A percentile compares a stretch with the other conserved stretches of the same genome.
These are phyloP conservation scores for Yamadazyma tumulicola DNA, from an alignment of 805 yeast species.

Conservation along the genomic window DNA sequence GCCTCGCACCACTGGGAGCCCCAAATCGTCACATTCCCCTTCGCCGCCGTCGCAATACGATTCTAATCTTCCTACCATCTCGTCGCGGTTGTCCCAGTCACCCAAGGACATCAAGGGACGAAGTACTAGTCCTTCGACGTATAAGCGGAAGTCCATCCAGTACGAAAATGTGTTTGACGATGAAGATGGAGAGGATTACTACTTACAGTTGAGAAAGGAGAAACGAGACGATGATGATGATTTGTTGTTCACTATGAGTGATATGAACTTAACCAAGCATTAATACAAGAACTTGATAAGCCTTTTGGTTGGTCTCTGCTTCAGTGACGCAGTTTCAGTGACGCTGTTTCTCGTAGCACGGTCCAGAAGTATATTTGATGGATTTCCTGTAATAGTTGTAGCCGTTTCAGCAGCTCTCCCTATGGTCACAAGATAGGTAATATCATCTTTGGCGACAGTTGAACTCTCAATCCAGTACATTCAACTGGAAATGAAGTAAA, in stretches of 20 bases:
- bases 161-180: constrained; percentile 43
- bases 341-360: too few species aligned
- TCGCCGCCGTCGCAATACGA: constrained; percentile 7
- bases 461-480: too few species aligned
- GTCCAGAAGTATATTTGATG: too few species aligned
- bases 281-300: constrained; percentile 5
- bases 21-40: constrained; percentile 21
- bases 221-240: constrained; percentile 52
- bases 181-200: constrained; percentile 44
- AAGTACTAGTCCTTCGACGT: constrained; percentile 35
- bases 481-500: too few species aligned
- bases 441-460: too few species aligned
- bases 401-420: too few species aligned
- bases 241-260: constrained; percentile 68
- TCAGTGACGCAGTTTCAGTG: too few species aligned
- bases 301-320: too few species aligned
- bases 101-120: constrained; percentile 23
- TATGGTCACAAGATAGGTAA: too few species aligned
- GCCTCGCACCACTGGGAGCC: constrained; percentile 11
- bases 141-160: constrained; percentile 21
- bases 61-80: constrained; percentile 26
- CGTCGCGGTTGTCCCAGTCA: constrained; percentile 20
- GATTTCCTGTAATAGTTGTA: too few species aligned
- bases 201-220: constrained; percentile 11
- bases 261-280: constrained; percentile 50